phyloP scores from a whole-genome alignment of 1,284 basidiomycete species.

The Ganoderma lingzhi region DNA sequence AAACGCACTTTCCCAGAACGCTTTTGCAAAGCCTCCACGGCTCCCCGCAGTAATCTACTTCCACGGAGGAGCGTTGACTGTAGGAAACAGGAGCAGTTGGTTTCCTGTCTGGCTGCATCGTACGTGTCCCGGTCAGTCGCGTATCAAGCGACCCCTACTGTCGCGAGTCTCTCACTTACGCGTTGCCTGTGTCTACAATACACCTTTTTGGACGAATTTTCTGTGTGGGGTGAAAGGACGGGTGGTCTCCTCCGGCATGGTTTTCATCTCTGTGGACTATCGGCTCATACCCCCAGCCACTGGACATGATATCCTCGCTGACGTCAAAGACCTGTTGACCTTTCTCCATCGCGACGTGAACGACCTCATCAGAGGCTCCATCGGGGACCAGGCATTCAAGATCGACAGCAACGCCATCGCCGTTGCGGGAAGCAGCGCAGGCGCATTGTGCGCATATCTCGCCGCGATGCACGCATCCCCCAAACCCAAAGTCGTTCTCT shows the following conservation, averaged over 20 bases:
- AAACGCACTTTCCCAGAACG: not conserved
- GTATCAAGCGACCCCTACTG: not conserved
- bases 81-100: conserved; percentile 65
- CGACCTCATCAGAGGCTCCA: conserved; percentile 1
- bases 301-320: conserved; percentile 62
- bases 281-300: conserved; percentile 64
- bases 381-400: conserved; percentile 15
- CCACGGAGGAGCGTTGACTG: conserved; percentile 68
- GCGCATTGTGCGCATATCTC: conserved; percentile 70
- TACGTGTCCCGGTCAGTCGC: conserved; percentile 42
- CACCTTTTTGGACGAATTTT: not conserved
- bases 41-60: conserved; percentile 65
- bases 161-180: not conserved
- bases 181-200: not conserved
- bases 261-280: conserved; percentile 70
- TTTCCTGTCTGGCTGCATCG: conserved; percentile 68
- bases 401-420: conserved; percentile 56
- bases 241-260: conserved; percentile 22
- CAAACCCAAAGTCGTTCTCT: conserved; percentile 60
- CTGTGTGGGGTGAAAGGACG: conserved; percentile 14
- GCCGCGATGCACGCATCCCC: conserved; percentile 60
- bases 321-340: conserved; percentile 60
- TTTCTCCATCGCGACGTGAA: conserved; percentile 51
- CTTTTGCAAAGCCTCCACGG: not conserved
- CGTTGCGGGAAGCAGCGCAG: conserved; percentile 67